A percentile compares a stretch with the other conserved stretches of the same genome.
phyloP scores from a whole-genome alignment of 306 rosid genomes.

The Acmispon strigosus region DNA sequence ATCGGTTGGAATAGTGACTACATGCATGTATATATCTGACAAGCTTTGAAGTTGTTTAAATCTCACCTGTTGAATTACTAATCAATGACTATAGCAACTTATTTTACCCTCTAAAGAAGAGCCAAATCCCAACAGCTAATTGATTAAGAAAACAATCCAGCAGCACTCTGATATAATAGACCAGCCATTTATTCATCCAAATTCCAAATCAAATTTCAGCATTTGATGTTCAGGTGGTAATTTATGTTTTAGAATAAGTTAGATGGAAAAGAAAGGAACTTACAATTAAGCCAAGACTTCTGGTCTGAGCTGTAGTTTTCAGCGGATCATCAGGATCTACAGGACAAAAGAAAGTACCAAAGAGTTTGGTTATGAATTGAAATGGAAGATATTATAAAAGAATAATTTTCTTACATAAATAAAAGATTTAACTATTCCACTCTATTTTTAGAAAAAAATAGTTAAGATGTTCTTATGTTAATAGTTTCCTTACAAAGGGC shows the following conservation, averaged over 20 bases:
- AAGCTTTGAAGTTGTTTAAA: no score
- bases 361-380: not conserved
- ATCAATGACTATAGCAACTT: no score
- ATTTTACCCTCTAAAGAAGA: no score
- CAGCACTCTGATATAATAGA: not conserved
- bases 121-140: not conserved
- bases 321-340: constrained; percentile 48
- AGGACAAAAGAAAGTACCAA: constrained; percentile 19
- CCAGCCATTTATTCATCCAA: not conserved
- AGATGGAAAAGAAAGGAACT: constrained; percentile 16
- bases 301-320: constrained; percentile 77
- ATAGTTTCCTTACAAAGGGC: not conserved
- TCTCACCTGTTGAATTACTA: no score
- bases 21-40: no score
- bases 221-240: not conserved
- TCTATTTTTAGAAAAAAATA: not conserved
- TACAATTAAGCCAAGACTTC: constrained; percentile 53
- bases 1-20: no score
- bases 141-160: constrained; percentile 4
- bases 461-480: no score
- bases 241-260: not conserved
- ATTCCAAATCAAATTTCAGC: constrained; percentile 1
- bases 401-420: not conserved
- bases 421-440: not conserved
- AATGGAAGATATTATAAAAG: not conserved